Base-by-base conservation (phyloP, 495 filamentous ascomycete species). In the Talaromyces wortmannii region DNA sequence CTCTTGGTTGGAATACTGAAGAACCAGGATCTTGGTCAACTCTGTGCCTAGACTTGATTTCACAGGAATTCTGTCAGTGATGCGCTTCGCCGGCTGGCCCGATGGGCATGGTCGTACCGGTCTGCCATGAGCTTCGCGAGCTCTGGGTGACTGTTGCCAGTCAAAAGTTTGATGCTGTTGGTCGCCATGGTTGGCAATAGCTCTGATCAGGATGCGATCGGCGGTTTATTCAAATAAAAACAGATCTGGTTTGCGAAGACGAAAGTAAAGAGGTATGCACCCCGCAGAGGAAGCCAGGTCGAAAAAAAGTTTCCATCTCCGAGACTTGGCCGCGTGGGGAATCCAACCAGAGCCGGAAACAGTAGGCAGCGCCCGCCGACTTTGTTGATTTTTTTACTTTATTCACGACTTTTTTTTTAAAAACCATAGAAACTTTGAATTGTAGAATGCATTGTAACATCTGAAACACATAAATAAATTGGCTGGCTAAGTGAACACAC, bases 1-100 rank as follows among this genome's bases (percentile, higher is more conserved):
- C 68, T 98, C 94, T 63, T 97, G 91, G 77, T 98, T 98, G 49
- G 92, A 96, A 73, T 96, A 96, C 67, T 97, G 91, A 62, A 96
- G 78, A 57, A 91, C 90, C 76, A 96, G 84, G 48, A 95, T 92
- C 77, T 92, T 91, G 60, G 91, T 90, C 64, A 92, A 76, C 64
- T 97, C 91, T 65, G 97, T 92, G 45, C 94, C 92, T 57, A 98
- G 84, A 52, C 94, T 94, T 61, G 36, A 52, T 46, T 13, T 50
- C 17, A 23, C 23, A 15, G 45, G 8, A 48, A 10, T 11, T 48
- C 29, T 15, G 40, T 46, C 11, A 3, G 18, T n/a, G n/a, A 17
- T 51, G 46, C 12, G 29, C 10, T 2, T 18, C 45, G 13, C 7
- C 7, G 40, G 36, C 44, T 45, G 30, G 45, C 31, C 53, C 36